These are phyloP conservation scores for Mortierella sp. DNA, from an alignment of 371 early-diverging fungal genomes.

Conservation along the genomic window DNA sequence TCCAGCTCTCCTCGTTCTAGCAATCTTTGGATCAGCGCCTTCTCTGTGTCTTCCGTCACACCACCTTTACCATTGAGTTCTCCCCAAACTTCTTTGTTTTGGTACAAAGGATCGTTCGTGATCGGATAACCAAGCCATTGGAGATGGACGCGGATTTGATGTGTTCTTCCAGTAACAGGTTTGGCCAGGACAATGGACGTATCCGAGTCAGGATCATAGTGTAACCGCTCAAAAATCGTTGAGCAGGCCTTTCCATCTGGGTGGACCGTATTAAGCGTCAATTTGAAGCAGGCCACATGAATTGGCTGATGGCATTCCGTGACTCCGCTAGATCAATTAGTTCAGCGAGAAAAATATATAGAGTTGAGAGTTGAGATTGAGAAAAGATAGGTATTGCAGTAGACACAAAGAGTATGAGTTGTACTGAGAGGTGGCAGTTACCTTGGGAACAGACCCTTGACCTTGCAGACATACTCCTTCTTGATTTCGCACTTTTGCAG, in stretches of 20 bases:
- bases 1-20: slow-evolving; percentile 38
- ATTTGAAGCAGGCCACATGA: slow-evolving; percentile 80
- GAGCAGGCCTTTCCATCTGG: slow-evolving; percentile 82
- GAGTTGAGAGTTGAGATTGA: not conserved
- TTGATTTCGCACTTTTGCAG: slow-evolving; percentile 73
- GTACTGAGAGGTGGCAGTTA: slow-evolving; percentile 40
- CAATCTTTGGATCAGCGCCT: slow-evolving; percentile 34
- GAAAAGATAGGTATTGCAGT: not conserved
- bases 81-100: slow-evolving; percentile 79
- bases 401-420: too few relatives aligned
- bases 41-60: slow-evolving; percentile 39
- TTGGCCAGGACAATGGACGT: slow-evolving; percentile 53
- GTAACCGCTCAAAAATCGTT: slow-evolving; percentile 76
- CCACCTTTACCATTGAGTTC: slow-evolving; percentile 64
- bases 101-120: slow-evolving; percentile 96
- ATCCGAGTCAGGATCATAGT: slow-evolving; percentile 61
- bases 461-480: slow-evolving; percentile 91
- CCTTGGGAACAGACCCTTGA: slow-evolving; percentile 88
- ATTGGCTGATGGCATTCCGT: slow-evolving; percentile 85
- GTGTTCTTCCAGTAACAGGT: slow-evolving; percentile 98
- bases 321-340: slow-evolving; percentile 50
- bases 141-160: slow-evolving; percentile 99
- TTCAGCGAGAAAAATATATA: not conserved
- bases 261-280: slow-evolving; percentile 88
- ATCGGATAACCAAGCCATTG: slow-evolving; percentile 97